A percentile compares a stretch with the other conserved stretches of the same genome.
These are phyloP conservation scores for Zasmidium cellare DNA, from an alignment of 2,329 filamentous ascomycete species.

Conservation along the genomic window DNA sequence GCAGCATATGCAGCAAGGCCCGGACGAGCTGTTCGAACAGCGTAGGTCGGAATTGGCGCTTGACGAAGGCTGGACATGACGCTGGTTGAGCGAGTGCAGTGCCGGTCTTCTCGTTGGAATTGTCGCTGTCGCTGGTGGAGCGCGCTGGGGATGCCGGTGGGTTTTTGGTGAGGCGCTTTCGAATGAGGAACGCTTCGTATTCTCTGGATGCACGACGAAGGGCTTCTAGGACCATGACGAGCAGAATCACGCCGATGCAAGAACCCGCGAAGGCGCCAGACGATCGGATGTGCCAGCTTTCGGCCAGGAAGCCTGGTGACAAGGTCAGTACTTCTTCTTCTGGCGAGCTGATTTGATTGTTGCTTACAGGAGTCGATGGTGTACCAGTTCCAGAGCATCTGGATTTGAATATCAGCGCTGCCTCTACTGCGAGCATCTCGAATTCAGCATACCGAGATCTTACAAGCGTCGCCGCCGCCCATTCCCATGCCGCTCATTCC, in stretches of 20 bases:
- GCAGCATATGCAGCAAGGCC: conserved; percentile 66
- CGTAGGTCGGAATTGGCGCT: conserved; percentile 50
- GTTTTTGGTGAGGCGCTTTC: background rate
- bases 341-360: too few relatives aligned
- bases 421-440: background rate
- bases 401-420: background rate
- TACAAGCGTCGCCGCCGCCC: conserved; percentile 30
- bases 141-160: background rate
- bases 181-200: conserved; percentile 59
- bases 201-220: conserved; percentile 70
- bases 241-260: conserved; percentile 74
- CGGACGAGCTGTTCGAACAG: conserved; percentile 66
- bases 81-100: background rate
- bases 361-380: conserved; percentile 62
- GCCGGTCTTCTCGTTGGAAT: conserved; percentile 3
- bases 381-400: conserved; percentile 84
- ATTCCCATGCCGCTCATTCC: conserved; percentile 26
- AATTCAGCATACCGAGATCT: conserved; percentile 39
- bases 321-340: background rate
- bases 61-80: background rate
- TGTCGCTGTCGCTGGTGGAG: conserved; percentile 1
- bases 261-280: conserved; percentile 73
- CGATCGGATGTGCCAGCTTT: conserved; percentile 69
- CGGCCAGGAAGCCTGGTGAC: conserved; percentile 61
- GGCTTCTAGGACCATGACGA: conserved; percentile 71